phyloP scores from a whole-genome alignment of 2,329 filamentous ascomycete genomes.

The Karstenula rhodostoma region DNA sequence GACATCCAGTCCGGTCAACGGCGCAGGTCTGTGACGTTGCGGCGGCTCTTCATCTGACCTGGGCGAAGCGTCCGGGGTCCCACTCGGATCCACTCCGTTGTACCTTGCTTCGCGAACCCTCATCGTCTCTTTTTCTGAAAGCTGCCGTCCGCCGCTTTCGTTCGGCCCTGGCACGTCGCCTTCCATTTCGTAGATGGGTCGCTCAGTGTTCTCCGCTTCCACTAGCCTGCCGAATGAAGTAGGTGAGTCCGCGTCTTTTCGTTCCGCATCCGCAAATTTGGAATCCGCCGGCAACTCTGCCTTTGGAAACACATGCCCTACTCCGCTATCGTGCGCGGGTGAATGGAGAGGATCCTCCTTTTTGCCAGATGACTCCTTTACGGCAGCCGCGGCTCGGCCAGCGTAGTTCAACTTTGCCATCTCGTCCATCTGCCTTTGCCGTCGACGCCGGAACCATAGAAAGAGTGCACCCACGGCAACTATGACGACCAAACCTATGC shows the following conservation, averaged over 20 bases:
- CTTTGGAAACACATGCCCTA: constrained; percentile 53
- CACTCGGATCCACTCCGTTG: constrained; percentile 53
- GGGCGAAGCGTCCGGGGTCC: constrained; percentile 28
- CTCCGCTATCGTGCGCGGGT: constrained; percentile 29
- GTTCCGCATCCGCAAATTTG: constrained; percentile 25
- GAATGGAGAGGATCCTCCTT: constrained; percentile 35
- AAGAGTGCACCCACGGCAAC: constrained; percentile 42
- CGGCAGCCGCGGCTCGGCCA: constrained; percentile 31
- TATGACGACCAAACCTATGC: constrained; percentile 45
- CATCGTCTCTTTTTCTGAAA: constrained; percentile 60
- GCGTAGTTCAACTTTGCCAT: constrained; percentile 36
- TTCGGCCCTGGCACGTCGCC: constrained; percentile 64
- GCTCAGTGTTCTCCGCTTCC: constrained; percentile 49
- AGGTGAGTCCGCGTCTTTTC: constrained; percentile 25
- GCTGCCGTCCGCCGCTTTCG: constrained; percentile 56
- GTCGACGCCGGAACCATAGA: constrained; percentile 45
- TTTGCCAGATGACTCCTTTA: constrained; percentile 27
- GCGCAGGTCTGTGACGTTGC: constrained; percentile 27
- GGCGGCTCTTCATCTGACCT: constrained; percentile 27
- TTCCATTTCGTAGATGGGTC: constrained; percentile 58
- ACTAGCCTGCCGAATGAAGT: constrained; percentile 22
- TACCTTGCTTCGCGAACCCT: constrained; percentile 54
- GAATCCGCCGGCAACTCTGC: constrained; percentile 53
- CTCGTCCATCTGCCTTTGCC: constrained; percentile 30
- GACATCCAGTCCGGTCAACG: constrained; percentile 38